Evolutionary conservation across 2,329 filamentous ascomycete genomes (phyloP).

Genomic region (Stylonectria norvegica): DNA sequence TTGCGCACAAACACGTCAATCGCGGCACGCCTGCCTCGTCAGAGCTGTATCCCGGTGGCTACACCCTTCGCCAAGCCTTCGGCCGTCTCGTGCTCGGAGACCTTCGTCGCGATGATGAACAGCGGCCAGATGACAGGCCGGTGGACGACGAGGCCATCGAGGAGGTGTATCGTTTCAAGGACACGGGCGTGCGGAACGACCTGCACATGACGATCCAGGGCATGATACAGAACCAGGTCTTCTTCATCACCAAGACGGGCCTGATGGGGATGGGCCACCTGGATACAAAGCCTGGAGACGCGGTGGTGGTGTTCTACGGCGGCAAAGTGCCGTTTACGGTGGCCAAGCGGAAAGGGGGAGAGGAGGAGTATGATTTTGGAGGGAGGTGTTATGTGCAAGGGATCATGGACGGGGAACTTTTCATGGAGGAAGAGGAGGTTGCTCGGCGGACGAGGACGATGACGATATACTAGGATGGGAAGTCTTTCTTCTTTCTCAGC

Average conservation of each 20-base stretch:
- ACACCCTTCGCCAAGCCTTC: constrained; percentile 6
- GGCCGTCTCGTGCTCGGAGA: constrained; percentile 9
- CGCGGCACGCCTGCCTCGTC: not conserved
- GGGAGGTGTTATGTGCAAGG: constrained; percentile 12
- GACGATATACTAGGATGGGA: constrained; percentile 1
- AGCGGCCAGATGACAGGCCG: not conserved
- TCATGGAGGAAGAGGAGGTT: constrained; percentile 2
- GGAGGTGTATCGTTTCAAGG: constrained; percentile 3
- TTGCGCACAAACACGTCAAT: constrained; percentile 4
- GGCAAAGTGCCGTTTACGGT: constrained; percentile 10
- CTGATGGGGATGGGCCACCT: constrained; percentile 9
- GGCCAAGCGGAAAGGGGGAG: not conserved
- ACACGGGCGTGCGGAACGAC: constrained; percentile 1
- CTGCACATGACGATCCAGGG: constrained; percentile 2
- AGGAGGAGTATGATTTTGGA: constrained; percentile 9
- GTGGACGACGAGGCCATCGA: constrained; percentile 2
- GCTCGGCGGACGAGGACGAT: constrained; percentile 1
- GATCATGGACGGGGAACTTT: constrained; percentile 10
- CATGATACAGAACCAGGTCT: constrained; percentile 5
- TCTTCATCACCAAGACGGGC: constrained; percentile 9
- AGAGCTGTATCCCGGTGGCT: constrained; percentile 2
- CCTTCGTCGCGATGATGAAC: constrained; percentile 1
- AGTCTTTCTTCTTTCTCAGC: too few relatives aligned
- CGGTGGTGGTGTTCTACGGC: constrained; percentile 8
- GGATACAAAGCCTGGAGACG: constrained; percentile 8